Percentiles rank a stretch among this genome's conserved stretches.
phyloP scores from a whole-genome alignment of 768 basidiomycete genomes.

The Serendipita sp. region DNA sequence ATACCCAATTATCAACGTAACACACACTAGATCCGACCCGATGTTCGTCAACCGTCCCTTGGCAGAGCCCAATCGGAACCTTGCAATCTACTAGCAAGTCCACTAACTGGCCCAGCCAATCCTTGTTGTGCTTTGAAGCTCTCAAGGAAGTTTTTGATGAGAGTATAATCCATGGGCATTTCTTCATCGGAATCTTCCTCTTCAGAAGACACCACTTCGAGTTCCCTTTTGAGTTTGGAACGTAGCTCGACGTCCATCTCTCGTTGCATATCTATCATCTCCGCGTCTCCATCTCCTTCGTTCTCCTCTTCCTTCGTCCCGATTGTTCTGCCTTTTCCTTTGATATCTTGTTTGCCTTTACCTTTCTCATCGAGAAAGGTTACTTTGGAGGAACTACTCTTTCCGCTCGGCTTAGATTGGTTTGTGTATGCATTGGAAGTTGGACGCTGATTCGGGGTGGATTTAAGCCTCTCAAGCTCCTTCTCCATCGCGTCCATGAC shows the following conservation, averaged over 20 bases:
- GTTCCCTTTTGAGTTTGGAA: conserved; percentile 35
- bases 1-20: too few species aligned
- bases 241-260: conserved; percentile 82
- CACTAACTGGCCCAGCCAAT: conserved; percentile 79
- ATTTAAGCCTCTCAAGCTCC: conserved; percentile 37
- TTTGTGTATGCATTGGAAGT: too few species aligned
- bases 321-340: conserved; percentile 35
- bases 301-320: conserved; percentile 8
- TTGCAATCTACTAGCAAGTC: conserved; percentile 68
- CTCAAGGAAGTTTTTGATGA: conserved; percentile 95
- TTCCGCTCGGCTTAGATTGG: conserved; percentile 1
- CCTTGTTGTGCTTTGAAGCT: conserved; percentile 89
- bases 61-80: conserved; percentile 34
- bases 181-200: conserved; percentile 37
- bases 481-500: conserved; percentile 94
- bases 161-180: conserved; percentile 56
- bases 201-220: conserved; percentile 21
- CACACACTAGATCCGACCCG: too few species aligned
- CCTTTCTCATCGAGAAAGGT: background rate
- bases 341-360: conserved; percentile 11
- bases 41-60: too few species aligned
- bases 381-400: conserved; percentile 13
- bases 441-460: background rate
- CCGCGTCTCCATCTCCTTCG: conserved; percentile 24
- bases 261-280: conserved; percentile 47